Conservation (phyloP, 805 yeast species). For the Metschnikowia similis region DNA sequence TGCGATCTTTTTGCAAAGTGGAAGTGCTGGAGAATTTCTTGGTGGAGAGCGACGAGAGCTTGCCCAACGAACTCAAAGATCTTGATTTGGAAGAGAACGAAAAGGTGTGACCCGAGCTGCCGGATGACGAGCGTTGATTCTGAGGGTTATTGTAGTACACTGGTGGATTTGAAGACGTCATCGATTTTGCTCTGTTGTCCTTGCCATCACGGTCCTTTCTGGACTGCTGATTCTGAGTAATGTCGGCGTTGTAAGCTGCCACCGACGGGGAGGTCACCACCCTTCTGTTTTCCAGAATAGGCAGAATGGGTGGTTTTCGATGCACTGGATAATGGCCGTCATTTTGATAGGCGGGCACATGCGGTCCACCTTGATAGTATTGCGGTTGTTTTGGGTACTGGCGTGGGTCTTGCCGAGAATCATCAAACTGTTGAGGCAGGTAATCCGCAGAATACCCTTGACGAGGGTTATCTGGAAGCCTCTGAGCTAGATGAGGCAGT, state of each 20-base stretch:
- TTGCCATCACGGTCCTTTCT: constrained; percentile 7
- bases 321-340: not conserved
- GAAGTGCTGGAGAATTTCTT: constrained; percentile 35
- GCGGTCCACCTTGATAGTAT: not conserved
- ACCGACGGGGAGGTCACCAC: constrained; percentile 14
- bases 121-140: constrained; percentile 29
- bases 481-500: not conserved
- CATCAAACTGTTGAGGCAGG: not conserved
- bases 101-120: constrained; percentile 12
- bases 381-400: not conserved
- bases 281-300: constrained; percentile 8
- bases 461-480: not conserved
- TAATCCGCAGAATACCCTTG: not conserved
- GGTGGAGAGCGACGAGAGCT: constrained; percentile 38
- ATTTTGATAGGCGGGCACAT: not conserved
- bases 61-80: constrained; percentile 39
- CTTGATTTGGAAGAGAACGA: constrained; percentile 37
- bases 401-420: not conserved
- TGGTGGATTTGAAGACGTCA: constrained; percentile 11
- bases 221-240: constrained; percentile 8
- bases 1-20: constrained; percentile 30
- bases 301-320: constrained; percentile 2
- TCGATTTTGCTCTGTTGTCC: constrained; percentile 12
- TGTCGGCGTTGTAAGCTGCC: constrained; percentile 6
- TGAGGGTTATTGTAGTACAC: constrained; percentile 9